Evolutionary conservation across 768 basidiomycete species (phyloP), one percentile per base, ranked within the genome.

Genomic region (Mycena chlorophos): DNA sequence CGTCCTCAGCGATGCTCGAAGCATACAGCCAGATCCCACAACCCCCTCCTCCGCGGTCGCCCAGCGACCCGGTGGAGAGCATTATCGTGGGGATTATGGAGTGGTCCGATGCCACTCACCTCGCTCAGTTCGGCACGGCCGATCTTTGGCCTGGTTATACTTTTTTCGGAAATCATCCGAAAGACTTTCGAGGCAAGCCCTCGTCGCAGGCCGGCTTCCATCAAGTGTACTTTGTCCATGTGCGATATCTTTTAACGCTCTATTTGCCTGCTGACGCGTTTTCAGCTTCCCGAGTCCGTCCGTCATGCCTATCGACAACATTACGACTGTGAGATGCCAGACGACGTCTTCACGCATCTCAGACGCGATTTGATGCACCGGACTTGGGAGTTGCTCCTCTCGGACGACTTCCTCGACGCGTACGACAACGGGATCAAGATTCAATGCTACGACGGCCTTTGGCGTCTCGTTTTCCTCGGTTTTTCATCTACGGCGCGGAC

Each of bases 401-500:
- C 59, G 27, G 51, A 51, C 13, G 64, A 68, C 3, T 65, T 69
- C 28, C 47, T 68, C n/a, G 19, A 66, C 10, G 69, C 65, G 0
- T 66, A 62, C 30, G 20, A 34, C 12, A 26, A 65, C 49, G 67
- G 68, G 1, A 50, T 69, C 17, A 56, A 63, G 19, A 19, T 69
- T 13, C 39, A 30, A 23, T 69, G 63, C 54, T 43, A 19, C 14
- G 69, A 69, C 58, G 60, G 63, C 13, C 51, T 69, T 5, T 22
- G 19, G 27, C 54, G 64, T 13, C 54, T 63, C 4, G 38, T 68
- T 23, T 69, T 54, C 52, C 64, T 61, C 52, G 69, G 3, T 61
- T 69, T 23, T 63, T 69, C 37, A 64, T 60, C 13, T 67, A 69
- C 49, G 52, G 59, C 13, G 69, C 68, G 1, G 68, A 69, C 53